phyloP scores from a whole-genome alignment of 768 basidiomycete genomes.

The Tricholoma sp. region DNA sequence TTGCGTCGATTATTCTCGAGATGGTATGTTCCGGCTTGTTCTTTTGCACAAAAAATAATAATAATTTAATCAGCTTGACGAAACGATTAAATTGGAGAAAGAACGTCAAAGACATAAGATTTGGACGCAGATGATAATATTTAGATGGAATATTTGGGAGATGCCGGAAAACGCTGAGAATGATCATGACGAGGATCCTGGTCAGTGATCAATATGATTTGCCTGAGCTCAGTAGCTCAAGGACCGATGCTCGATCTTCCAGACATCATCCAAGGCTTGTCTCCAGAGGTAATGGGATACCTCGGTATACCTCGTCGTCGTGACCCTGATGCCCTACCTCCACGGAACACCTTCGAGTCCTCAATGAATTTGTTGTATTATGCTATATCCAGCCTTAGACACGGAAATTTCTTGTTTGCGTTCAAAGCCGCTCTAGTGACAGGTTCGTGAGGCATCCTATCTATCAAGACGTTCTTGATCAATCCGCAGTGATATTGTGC shows the following conservation, averaged over 20 bases:
- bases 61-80: conserved; percentile 64
- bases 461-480: no score
- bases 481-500: conserved; percentile 43
- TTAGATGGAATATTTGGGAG: conserved; percentile 41
- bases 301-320: conserved; percentile 52
- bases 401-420: conserved; percentile 64
- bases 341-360: conserved; percentile 52
- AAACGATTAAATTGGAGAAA: conserved; percentile 52
- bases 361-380: conserved; percentile 43
- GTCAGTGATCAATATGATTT: conserved; percentile 21
- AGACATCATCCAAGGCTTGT: conserved; percentile 54
- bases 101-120: conserved; percentile 34
- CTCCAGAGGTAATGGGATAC: conserved; percentile 33
- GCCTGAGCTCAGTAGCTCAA: neutral
- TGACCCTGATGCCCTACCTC: conserved; percentile 75
- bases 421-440: conserved; percentile 67
- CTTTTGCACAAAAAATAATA: no score
- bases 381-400: conserved; percentile 31
- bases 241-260: neutral
- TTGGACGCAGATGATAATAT: conserved; percentile 54
- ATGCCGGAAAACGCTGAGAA: conserved; percentile 37
- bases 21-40: conserved; percentile 27
- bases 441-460: no score
- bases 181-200: conserved; percentile 71
- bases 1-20: conserved; percentile 30